Percentiles rank a stretch among this genome's conserved stretches.
These are phyloP conservation scores for Silene uniflora DNA, from an alignment of 148 eudicot genomes.

Conservation along the genomic window DNA sequence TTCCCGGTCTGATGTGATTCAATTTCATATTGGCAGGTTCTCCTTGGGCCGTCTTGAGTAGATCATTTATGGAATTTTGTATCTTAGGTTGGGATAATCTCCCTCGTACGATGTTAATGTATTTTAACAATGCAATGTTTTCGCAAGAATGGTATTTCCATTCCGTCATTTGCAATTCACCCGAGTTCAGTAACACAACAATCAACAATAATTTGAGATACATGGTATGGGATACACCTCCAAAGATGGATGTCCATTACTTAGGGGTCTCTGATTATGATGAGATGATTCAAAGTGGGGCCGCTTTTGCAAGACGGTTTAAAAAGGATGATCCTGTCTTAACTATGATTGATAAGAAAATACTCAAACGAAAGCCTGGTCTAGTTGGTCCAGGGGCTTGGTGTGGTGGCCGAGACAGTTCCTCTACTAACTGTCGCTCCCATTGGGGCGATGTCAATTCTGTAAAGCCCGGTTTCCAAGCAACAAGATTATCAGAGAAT, in stretches of 20 bases:
- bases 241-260: constrained; percentile 83
- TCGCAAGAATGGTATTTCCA: constrained; percentile 94
- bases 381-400: constrained; percentile 82
- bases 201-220: constrained; percentile 74
- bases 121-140: constrained; percentile 58
- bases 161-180: constrained; percentile 74
- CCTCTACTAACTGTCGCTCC: constrained; percentile 61
- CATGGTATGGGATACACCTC: constrained; percentile 95
- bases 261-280: constrained; percentile 54
- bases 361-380: constrained; percentile 59
- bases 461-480: constrained; percentile 63
- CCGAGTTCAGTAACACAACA: constrained; percentile 79
- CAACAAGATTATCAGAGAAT: constrained; percentile 44
- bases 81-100: constrained; percentile 92
- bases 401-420: constrained; percentile 59
- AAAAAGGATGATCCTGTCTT: constrained; percentile 57
- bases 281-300: constrained; percentile 80
- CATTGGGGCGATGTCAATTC: constrained; percentile 77
- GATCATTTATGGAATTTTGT: constrained; percentile 70
- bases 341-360: constrained; percentile 63
- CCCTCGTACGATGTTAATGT: constrained; percentile 86
- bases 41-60: constrained; percentile 79
- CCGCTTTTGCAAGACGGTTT: constrained; percentile 84
- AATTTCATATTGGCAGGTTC: constrained; percentile 51
- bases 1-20: background rate